Conservation (phyloP, 2,329 filamentous ascomycete genomes). For the Blastomyces silverae region DNA sequence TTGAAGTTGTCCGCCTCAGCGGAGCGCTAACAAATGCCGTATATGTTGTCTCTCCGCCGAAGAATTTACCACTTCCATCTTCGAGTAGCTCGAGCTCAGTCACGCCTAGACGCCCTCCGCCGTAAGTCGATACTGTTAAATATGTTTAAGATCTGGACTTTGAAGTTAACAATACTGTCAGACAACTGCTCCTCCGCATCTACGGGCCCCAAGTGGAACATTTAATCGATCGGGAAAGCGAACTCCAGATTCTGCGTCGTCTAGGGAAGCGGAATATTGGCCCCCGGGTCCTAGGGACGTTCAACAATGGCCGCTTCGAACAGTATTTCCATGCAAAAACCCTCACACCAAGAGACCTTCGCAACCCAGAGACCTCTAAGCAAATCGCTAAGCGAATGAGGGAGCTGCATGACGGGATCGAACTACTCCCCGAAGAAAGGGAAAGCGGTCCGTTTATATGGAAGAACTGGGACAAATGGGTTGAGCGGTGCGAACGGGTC, state of each 20-base stretch:
- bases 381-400: constrained; percentile 98
- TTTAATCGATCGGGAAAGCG: constrained; percentile 86
- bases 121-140: constrained; percentile 38
- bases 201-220: constrained; percentile 95
- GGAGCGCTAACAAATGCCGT: constrained; percentile 94
- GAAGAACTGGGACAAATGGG: constrained; percentile 93
- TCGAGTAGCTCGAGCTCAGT: constrained; percentile 36
- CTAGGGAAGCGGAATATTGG: constrained; percentile 90
- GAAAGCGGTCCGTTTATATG: constrained; percentile 75
- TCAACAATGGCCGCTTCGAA: constrained; percentile 91
- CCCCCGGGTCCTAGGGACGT: constrained; percentile 82
- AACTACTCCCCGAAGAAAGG: constrained; percentile 70
- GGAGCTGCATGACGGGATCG: constrained; percentile 89
- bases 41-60: constrained; percentile 82
- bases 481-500: constrained; percentile 54
- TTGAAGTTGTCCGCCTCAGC: constrained; percentile 52
- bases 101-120: constrained; percentile 45
- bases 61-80: constrained; percentile 48
- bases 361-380: constrained; percentile 72
- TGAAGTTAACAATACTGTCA: constrained; percentile 24
- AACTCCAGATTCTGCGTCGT: constrained; percentile 76
- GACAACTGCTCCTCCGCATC: constrained; percentile 78
- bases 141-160: background rate
- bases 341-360: constrained; percentile 67
- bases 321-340: constrained; percentile 83